phyloP scores from a whole-genome alignment of 768 basidiomycete species.

The Mycena haematopus region DNA sequence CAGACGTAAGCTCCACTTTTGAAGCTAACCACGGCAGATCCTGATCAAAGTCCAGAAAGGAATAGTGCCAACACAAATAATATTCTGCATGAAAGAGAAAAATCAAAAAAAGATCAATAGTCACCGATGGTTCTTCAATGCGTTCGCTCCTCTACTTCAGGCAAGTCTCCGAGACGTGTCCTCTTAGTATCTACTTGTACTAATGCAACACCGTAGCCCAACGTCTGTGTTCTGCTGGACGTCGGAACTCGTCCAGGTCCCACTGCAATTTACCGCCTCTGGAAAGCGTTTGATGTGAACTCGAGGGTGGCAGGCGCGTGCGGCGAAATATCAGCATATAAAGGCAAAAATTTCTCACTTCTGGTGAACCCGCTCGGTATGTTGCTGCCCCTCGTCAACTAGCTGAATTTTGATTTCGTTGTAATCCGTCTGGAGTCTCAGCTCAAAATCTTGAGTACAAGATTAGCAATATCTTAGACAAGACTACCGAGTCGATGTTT shows the following conservation, averaged over 20 bases:
- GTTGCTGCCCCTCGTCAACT: background rate
- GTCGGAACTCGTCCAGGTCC: conserved; percentile 85
- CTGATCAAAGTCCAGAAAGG: conserved; percentile 54
- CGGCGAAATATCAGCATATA: conserved; percentile 94
- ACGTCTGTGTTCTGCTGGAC: conserved; percentile 91
- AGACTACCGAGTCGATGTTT: conserved; percentile 85
- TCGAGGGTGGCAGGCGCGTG: conserved; percentile 92
- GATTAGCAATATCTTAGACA: conserved; percentile 74
- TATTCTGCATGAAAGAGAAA: conserved; percentile 92
- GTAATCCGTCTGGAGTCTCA: conserved; percentile 56
- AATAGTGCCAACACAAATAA: conserved; percentile 87
- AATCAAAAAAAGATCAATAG: conserved; percentile 98
- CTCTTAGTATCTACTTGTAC: background rate
- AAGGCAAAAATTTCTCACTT: conserved; percentile 56
- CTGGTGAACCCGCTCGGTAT: conserved; percentile 28
- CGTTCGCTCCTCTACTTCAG: conserved; percentile 80
- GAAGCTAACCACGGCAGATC: background rate
- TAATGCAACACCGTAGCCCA: conserved; percentile 49
- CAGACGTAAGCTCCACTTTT: conserved; percentile 15
- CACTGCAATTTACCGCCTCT: conserved; percentile 88
- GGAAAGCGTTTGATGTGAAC: conserved; percentile 95
- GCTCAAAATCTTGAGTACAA: conserved; percentile 87
- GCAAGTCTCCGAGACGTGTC: background rate
- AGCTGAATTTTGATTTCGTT: background rate
- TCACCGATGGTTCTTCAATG: conserved; percentile 95